Evolutionary conservation across 805 yeast species (phyloP), one percentile per base, ranked within the genome.

Genomic region (Metschnikowia continentalis): DNA sequence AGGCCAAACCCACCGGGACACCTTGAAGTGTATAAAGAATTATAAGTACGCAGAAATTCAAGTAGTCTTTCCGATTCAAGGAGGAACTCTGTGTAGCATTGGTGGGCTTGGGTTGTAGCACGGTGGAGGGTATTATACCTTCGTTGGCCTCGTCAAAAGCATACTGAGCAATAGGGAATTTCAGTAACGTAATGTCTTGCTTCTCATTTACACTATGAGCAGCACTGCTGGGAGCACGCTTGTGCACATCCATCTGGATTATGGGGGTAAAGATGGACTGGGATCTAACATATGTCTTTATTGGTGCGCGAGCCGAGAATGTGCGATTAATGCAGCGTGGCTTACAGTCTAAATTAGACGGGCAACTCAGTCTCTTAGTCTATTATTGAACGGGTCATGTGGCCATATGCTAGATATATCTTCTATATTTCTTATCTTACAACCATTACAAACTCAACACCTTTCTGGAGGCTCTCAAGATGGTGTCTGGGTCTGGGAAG

Each of bases 401-500:
- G 13, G n/a, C 23, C 40, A 19, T 2, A 37, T 13, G 19, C 17
- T 15, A 22, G 32, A 35, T 44, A 37, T 32, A 44, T 44, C 33
- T 44, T 36, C 40, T 36, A 17, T 23, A n/a, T 35, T 45, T 20
- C 38, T 30, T 36, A 30, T 37, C n/a, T n/a, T 45, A 37, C 32
- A 30, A 32, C 38, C 52, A 32, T 61, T 82, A 83, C 69, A 86
- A 76, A 48, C 89, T 82, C 71, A 88, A 77, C 43, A 85, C 91
- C 72, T 86, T 86, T 75, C 84, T 88, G 60, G 81, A 80, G 60
- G 90, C 97, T 80, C 90, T 86, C 67, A 88, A 81, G 63, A 94
- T 88, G 59, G 90, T 82, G 66, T 88, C 92, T 50, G 88, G 80
- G 71, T 91, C 96, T 73, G 99, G 99, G 97, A 94, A 94, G 50